Base-by-base conservation (phyloP, 1,139 yeast species). In the Petasospora rhodanensis region DNA sequence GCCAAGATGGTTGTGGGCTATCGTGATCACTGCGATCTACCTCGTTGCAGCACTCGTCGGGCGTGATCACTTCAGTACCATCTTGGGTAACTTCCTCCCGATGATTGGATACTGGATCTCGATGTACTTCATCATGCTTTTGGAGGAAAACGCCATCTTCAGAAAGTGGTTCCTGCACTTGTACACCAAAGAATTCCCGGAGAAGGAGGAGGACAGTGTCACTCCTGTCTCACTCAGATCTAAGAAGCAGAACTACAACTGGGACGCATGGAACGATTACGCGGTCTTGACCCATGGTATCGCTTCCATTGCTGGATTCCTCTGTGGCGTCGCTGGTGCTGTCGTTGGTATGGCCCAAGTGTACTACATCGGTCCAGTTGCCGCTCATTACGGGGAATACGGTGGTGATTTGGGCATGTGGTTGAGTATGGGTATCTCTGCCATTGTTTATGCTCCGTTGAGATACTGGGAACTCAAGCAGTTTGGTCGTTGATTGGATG, bases 101-200 rank as follows among this genome's bases (percentile, higher is more conserved):
- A 86, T 87, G 96, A 75, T 87, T 41, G 95, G 95, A 1, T 87
- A 87, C 61, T 87, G 96, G 96, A 73, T 84, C 34, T 77, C 91
- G 34, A 84, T 87, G 64, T 87, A 86, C 58, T 76, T 82, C 49
- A 73, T 76, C 18, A 59, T 86, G 33, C 59, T 86, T 28, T 43
- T 84, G 3, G 89, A 84, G 50, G 96, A 87, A 54, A 84, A 84
- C 50, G 37, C 70, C 6, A 69, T 86, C 14, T 86, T 86, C 61
- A 71, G 95, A 54, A 68, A 63, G 24, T 53, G 62, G 26, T 68
- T 76, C 40, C 52, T 61, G 23, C 66, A 68, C 41, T 54, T 79
- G 29, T 81, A 64, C 56, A 65, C 68, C 7, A 64, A 63, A 38
- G 91, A 81, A 46, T 73, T 78, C 42, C 66, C 70, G n/a, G 18